Evolutionary conservation across 2,329 filamentous ascomycete species (phyloP), one percentile per base, ranked within the genome.

Genomic region (Fusarium secorum): DNA sequence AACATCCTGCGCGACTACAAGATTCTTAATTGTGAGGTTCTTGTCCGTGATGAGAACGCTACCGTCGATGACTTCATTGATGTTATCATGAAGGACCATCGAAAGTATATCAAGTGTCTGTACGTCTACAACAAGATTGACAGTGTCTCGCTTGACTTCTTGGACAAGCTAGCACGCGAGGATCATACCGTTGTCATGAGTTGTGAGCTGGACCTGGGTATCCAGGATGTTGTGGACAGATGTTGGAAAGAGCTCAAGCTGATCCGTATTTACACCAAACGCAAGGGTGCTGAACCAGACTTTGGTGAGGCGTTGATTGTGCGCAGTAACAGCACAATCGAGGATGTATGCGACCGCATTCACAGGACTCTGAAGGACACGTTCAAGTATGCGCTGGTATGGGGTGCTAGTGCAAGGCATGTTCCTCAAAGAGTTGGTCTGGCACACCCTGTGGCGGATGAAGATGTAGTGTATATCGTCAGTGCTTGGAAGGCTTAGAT

Each of bases 91-190:
- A 97, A 96, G 82, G 94, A 98, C 79, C 96, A 99, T 85, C 87
- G 96, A 78, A 99, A 97, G 82, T 99, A 99, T 85, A 98, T 99
- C 85, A 89, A 86, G 80, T 91, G 93, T 78, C 87, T 99, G 35
- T 99, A 99, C 83, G 95, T 98, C 35, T 99, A 99, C 90, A 99
- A 99, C 91, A 99, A 99, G 84, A 97, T 99, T 83, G 96, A 99
- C 84, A 91, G 90, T 80, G 93, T 99, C 66, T 95, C 92, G 44
- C 88, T 99, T 72, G 94, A 98, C 79, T 97, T 97, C 82, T 88
- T 99, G 51, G 93, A 99, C 85, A 90, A 92, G 79, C 86, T 99
- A 26, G 96, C 97, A 9, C 91, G 94, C 66, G 97, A 99, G 83
- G 93, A 94, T 6, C 87, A 98, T 80, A 98, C 97, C 1, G 94